These are phyloP conservation scores for Dendrothele bispora DNA, from an alignment of 768 basidiomycete species.

Conservation along the genomic window DNA sequence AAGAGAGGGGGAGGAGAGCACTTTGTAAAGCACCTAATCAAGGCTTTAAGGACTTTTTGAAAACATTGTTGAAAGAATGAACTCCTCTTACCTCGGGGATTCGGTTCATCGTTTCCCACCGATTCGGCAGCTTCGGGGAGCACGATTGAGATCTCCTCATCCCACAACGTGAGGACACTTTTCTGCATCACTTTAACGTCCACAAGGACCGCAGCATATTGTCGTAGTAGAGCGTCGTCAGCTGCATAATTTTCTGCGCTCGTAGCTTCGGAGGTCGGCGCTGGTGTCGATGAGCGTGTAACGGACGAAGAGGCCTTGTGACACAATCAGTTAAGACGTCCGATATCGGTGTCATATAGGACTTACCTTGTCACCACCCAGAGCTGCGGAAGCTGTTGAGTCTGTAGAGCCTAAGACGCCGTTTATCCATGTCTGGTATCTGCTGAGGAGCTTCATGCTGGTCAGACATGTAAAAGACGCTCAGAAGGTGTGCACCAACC, in stretches of 20 bases:
- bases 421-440: constrained; percentile 81
- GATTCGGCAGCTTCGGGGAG: constrained; percentile 45
- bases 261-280: constrained; percentile 43
- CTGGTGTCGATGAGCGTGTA: constrained; percentile 50
- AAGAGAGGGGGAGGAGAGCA: constrained; percentile 47
- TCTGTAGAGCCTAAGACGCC: constrained; percentile 42
- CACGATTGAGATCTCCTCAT: constrained; percentile 61
- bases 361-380: constrained; percentile 34
- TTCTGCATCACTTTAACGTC: constrained; percentile 64
- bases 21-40: constrained; percentile 54
- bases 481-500: constrained; percentile 41
- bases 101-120: constrained; percentile 32
- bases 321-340: neutral
- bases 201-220: constrained; percentile 63
- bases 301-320: constrained; percentile 18
- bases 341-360: neutral
- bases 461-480: neutral
- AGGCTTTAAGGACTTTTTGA: neutral
- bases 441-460: constrained; percentile 64
- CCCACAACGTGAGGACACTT: constrained; percentile 62
- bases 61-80: constrained; percentile 5
- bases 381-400: constrained; percentile 28
- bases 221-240: constrained; percentile 66
- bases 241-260: constrained; percentile 54
- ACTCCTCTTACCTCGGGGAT: constrained; percentile 60